Evolutionary conservation across 192 early-diverging fungal species (phyloP), one percentile per base, ranked within the genome.

Genomic region (Phlyctochytrium bullatum): DNA sequence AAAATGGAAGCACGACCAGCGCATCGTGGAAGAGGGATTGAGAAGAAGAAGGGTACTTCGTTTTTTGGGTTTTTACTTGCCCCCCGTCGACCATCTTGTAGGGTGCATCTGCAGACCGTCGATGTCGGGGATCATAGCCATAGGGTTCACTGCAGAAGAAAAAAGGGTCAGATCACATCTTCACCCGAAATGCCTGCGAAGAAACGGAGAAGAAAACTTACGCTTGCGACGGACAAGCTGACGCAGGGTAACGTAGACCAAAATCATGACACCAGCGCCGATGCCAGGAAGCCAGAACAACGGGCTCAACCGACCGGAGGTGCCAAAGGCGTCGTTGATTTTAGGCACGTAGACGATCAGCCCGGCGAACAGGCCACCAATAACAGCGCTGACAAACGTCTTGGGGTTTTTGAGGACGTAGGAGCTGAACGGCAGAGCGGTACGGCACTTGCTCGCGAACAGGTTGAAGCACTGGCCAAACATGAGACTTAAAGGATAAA

Each of bases 391-490:
- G 68, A 80, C 40, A 73, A 92, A 96, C 17, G 81, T 88, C 23
- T 75, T 71, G 24, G 65, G 66, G 84, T 98, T 98, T 33, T 34
- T 36, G 52, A 78, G 16, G 28, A 72, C 54, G 65, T 73, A 73
- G 30, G 3, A 58, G 2, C 78, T 90, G 69, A 92, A 90, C 23
- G 93, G 93, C 51, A 92, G 69, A 10, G 81, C 80, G 63, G 86
- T 78, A 23, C 83, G 75, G 61, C 85, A 84, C 83, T 97, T 98
- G 80, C 89, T 91, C 23, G 91, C 90, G 73, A 98, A 97, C 82
- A 94, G 69, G 80, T 98, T 98, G 84, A 94, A 96, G 64, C 91
- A 87, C 72, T 98, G 96, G 78, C 88, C 80, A 72, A 95, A 88
- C 81, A 94, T 80, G 25, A 98, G 74, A 25, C 69, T 71, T 40